Conservation (phyloP, 441 rosid genomes). For the Theobroma grandiflorum region DNA sequence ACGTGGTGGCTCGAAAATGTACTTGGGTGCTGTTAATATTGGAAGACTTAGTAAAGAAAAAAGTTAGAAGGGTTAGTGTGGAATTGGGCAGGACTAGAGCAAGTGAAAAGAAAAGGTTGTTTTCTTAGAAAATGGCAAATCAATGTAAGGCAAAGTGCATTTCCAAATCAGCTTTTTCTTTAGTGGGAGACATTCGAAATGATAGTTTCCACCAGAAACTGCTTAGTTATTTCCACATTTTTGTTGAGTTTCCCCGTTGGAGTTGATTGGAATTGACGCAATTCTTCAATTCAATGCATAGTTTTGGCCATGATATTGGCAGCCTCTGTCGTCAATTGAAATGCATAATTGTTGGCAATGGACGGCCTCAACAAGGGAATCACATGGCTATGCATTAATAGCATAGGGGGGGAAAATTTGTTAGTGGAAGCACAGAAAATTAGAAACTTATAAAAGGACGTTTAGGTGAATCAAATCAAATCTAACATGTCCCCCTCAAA, state of each 20-base stretch:
- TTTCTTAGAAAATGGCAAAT: not conserved
- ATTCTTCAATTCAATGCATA: not conserved
- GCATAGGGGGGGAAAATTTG: not conserved
- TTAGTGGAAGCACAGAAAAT: not conserved
- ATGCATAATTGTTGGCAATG: not conserved
- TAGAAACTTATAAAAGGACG: not conserved
- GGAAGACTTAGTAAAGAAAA: conserved; percentile 18
- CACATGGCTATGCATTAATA: not conserved
- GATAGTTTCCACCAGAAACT: conserved; percentile 18
- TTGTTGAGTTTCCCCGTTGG: not conserved
- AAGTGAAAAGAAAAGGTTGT: not conserved
- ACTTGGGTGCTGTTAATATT: not conserved
- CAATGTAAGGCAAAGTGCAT: conserved; percentile 18
- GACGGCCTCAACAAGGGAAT: not conserved
- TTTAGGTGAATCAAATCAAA: not conserved
- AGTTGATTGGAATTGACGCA: conserved; percentile 14
- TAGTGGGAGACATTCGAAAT: conserved; percentile 29
- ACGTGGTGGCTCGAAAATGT: conserved; percentile 38
- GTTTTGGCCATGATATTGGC: not conserved
- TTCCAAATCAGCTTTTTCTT: conserved; percentile 30
- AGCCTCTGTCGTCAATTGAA: not conserved
- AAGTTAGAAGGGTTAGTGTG: not conserved
- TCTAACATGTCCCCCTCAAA: not conserved
- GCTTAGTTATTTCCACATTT: conserved; percentile 4
- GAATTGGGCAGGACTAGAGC: not conserved